These are phyloP conservation scores for Trichoderma parareesei DNA, from an alignment of 495 filamentous ascomycete species.

Conservation along the genomic window DNA sequence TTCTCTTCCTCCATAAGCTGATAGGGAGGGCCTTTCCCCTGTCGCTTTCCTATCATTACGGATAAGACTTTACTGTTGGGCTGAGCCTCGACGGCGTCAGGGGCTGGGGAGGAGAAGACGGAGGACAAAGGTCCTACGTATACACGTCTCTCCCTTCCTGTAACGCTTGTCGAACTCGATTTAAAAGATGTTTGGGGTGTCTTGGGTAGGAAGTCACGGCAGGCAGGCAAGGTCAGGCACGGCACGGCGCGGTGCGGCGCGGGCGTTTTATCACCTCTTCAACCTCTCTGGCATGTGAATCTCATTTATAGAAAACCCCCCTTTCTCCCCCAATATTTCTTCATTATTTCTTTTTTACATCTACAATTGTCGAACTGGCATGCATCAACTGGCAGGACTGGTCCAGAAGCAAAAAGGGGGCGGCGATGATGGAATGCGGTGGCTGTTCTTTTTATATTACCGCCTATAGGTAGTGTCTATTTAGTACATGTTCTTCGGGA, in stretches of 20 bases:
- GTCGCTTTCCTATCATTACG: neutral
- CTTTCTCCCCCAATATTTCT: neutral
- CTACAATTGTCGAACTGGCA: neutral
- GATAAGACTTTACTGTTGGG: constrained; percentile 3
- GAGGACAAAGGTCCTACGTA: too few relatives aligned
- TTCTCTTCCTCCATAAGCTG: neutral
- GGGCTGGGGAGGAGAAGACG: neutral
- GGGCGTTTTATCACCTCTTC: constrained; percentile 2
- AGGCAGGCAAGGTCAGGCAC: neutral
- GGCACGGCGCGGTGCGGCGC: constrained; percentile 1
- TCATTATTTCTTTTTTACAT: neutral
- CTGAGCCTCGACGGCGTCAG: neutral
- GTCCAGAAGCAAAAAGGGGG: neutral
- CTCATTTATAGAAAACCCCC: neutral
- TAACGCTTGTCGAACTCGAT: neutral
- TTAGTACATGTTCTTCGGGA: constrained; percentile 20
- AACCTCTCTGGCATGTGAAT: neutral
- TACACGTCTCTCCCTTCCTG: neutral
- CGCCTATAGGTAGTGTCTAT: constrained; percentile 13
- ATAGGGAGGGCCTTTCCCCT: neutral
- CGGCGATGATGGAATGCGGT: too few relatives aligned
- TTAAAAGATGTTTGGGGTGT: constrained; percentile 3
- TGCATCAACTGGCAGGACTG: neutral
- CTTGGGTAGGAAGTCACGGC: constrained; percentile 2
- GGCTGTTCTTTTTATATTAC: neutral